Evolutionary conservation across 1,284 basidiomycete species (phyloP), one percentile per base, ranked within the genome.

Genomic region (Ceratobasidium sp.): DNA sequence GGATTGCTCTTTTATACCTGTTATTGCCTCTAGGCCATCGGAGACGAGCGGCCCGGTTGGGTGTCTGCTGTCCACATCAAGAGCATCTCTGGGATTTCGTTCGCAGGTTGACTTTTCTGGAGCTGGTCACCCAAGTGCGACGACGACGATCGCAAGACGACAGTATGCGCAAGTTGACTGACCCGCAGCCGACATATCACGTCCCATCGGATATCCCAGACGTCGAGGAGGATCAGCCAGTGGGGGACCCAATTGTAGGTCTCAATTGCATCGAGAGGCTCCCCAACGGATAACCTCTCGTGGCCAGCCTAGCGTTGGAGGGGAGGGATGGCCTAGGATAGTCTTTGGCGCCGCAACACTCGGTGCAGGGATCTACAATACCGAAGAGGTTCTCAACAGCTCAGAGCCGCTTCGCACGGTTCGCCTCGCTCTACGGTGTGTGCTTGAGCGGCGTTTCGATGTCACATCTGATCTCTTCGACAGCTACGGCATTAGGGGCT

Each of bases 401-500:
- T 85, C 87, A 54, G 83, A 86, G 9, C 95, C 94, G 0, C 82
- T 94, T 25, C 88, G 92, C 37, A 89, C 92, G 19, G 89, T 96
- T 19, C 88, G 95, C 34, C 88, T 97, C 37, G 95, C 95, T 9
- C 86, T 97, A 65, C 87, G 92, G 93, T 93, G 82, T 69, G 84
- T 22, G 15, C n/a, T 32, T 6, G 9, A 13, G 40, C 25, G 25
- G 9, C 52, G 13, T 37, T 65, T 34, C 44, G 64, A 71, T 70
- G 7, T n/a, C 3, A 15, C 19, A 19, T 54, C 43, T 67, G 22
- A 70, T 69, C 57, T 19, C 57, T 2, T 19, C 43, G 8, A 49
- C 74, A 95, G 94, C 65, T 97, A 96, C 84, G 97, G 96, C 22
- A 92, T 99, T 78, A 89, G 86, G 64, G 93, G 94, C 0, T 95